Conservation (phyloP, 805 yeast genomes). For the Metschnikowia koreensis region DNA sequence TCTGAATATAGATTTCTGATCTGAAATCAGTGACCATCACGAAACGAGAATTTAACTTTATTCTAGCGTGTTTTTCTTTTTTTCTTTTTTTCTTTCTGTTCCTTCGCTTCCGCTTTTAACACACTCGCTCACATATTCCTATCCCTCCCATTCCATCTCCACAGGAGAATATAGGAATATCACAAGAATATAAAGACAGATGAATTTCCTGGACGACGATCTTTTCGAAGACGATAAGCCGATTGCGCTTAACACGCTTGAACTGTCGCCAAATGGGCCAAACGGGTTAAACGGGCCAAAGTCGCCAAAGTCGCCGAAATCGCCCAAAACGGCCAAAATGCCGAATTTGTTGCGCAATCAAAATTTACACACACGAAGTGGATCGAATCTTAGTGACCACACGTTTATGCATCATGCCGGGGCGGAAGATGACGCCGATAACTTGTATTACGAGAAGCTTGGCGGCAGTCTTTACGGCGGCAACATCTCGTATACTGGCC, state of each 20-base stretch:
- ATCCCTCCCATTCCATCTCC: not conserved
- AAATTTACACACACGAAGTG: conserved; percentile 8
- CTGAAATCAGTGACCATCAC: no score
- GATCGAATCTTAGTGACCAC: conserved; percentile 11
- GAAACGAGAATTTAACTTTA: no score
- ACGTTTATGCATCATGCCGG: conserved; percentile 8
- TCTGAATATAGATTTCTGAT: no score
- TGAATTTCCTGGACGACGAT: conserved; percentile 18
- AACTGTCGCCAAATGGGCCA: no score
- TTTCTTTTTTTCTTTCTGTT: no score
- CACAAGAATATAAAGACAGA: not conserved
- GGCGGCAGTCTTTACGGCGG: conserved; percentile 19
- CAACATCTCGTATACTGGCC: conserved; percentile 2
- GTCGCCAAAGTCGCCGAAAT: no score
- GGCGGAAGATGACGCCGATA: conserved; percentile 15
- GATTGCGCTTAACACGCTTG: not conserved
- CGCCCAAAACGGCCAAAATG: no score
- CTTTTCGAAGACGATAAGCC: conserved; percentile 18
- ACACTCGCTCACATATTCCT: no score
- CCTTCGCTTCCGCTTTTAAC: no score
- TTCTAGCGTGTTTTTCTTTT: no score
- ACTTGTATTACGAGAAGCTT: conserved; percentile 18
- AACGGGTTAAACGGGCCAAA: no score
- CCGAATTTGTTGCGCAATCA: not conserved
- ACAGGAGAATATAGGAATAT: not conserved